A percentile compares a stretch with the other conserved stretches of the same genome.
Conservation (phyloP, 2,329 filamentous ascomycete genomes). For the Cladosporium austrohemisphaericum region DNA sequence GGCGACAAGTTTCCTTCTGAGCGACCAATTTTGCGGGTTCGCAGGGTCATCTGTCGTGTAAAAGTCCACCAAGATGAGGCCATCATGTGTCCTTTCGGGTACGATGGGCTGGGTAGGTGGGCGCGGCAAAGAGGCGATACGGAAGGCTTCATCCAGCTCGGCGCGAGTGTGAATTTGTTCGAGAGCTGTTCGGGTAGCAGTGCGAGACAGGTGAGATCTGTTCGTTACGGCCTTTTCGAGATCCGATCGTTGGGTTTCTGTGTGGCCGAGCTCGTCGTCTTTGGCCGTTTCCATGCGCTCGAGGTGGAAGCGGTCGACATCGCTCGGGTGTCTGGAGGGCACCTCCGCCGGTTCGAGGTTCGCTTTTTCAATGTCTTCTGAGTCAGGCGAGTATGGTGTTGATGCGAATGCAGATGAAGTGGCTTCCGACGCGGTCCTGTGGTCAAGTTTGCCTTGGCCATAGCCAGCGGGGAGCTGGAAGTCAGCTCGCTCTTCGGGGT, state of each 20-base stretch:
- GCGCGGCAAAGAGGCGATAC: constrained; percentile 28
- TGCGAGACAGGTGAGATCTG: constrained; percentile 22
- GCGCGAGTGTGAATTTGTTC: constrained; percentile 34
- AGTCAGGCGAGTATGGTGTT: constrained; percentile 1
- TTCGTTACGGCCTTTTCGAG: constrained; percentile 23
- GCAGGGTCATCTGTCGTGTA: constrained; percentile 36
- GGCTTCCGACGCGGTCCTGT: neutral
- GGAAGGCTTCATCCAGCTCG: constrained; percentile 41
- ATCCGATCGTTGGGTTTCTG: constrained; percentile 2
- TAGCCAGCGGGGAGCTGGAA: constrained; percentile 51
- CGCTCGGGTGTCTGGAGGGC: constrained; percentile 9
- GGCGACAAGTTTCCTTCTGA: constrained; percentile 32
- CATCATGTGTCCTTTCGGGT: constrained; percentile 48
- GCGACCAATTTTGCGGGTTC: constrained; percentile 34
- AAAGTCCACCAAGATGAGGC: constrained; percentile 49
- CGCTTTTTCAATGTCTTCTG: constrained; percentile 33
- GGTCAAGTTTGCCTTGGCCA: neutral
- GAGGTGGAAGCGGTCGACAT: constrained; percentile 65
- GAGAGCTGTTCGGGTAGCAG: constrained; percentile 37
- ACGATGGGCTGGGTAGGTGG: constrained; percentile 41
- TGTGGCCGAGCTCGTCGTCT: constrained; percentile 79
- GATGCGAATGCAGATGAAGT: neutral
- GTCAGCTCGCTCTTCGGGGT: constrained; percentile 56
- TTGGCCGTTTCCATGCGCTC: constrained; percentile 84
- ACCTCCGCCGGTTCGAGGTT: constrained; percentile 19